Evolutionary conservation across 129 eudicot genomes (phyloP).

Genomic region (Flaveria sonorensis): DNA sequence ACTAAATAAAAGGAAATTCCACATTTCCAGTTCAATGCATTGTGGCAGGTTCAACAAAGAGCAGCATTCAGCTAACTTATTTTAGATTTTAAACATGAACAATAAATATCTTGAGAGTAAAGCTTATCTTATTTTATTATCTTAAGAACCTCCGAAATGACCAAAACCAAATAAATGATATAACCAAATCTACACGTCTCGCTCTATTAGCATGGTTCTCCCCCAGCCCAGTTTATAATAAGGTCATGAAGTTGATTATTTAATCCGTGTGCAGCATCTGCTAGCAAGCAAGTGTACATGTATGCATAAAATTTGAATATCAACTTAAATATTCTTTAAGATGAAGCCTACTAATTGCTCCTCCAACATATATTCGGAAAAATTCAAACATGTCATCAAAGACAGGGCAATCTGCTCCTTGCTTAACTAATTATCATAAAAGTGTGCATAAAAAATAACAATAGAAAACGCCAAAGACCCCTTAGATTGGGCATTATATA

Average conservation of each 20-base stretch:
- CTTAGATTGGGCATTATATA: background rate
- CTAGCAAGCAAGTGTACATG: conserved; percentile 20
- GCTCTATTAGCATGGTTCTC: conserved; percentile 96
- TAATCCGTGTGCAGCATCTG: conserved; percentile 98
- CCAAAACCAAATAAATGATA: conserved; percentile 89
- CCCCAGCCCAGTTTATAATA: conserved; percentile 96
- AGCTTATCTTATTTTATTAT: too few relatives aligned
- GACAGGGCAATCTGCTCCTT: conserved; percentile 98
- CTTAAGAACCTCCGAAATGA: conserved; percentile 90
- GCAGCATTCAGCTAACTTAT: too few relatives aligned
- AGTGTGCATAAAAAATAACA: conserved; percentile 1
- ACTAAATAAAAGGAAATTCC: too few relatives aligned
- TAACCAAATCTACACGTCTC: conserved; percentile 97
- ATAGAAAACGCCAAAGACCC: background rate
- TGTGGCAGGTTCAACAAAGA: too few relatives aligned
- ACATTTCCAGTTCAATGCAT: too few relatives aligned
- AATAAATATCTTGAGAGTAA: too few relatives aligned
- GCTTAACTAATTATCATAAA: conserved; percentile 60
- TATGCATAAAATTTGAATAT: conserved; percentile 5
- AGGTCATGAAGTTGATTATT: conserved; percentile 82
- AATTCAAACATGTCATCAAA: conserved; percentile 93
- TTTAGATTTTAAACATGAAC: too few relatives aligned
- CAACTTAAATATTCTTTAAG: background rate
- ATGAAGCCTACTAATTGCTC: conserved; percentile 69
- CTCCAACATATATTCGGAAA: conserved; percentile 95